Percentiles rank a stretch among this genome's conserved stretches.
phyloP scores from a whole-genome alignment of 2,329 filamentous ascomycete species.

The Paraphoma chrysanthemicola region DNA sequence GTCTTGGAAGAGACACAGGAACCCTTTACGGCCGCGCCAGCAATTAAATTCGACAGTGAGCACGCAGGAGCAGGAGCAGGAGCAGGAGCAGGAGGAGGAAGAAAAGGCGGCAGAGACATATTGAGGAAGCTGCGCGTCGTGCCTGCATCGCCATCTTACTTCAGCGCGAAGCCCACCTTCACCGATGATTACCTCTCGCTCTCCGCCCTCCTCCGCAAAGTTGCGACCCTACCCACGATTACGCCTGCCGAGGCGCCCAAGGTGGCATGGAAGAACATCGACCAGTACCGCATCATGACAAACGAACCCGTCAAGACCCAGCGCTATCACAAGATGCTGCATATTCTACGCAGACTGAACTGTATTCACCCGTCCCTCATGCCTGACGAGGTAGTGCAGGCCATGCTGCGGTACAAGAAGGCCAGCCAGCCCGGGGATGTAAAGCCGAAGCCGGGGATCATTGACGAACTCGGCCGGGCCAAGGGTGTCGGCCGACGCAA shows the following conservation, averaged over 20 bases:
- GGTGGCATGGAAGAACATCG: conserved; percentile 80
- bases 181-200: conserved; percentile 83
- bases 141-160: conserved; percentile 91
- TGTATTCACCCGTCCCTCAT: conserved; percentile 81
- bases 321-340: conserved; percentile 79
- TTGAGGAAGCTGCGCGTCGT: conserved; percentile 69
- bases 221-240: conserved; percentile 75
- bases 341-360: conserved; percentile 80
- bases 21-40: conserved; percentile 52
- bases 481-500: conserved; percentile 86
- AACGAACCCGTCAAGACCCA: conserved; percentile 61
- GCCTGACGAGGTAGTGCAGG: conserved; percentile 70
- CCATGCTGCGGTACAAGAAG: conserved; percentile 75
- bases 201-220: conserved; percentile 73
- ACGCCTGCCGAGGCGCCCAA: conserved; percentile 70
- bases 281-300: conserved; percentile 70
- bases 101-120: conserved; percentile 17
- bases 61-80: conserved; percentile 13
- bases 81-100: conserved; percentile 11
- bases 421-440: conserved; percentile 75
- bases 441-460: conserved; percentile 64
- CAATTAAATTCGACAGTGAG: conserved; percentile 49
- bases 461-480: conserved; percentile 81
- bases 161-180: conserved; percentile 83
- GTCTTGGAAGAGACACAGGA: conserved; percentile 29